phyloP scores from a whole-genome alignment of 2,329 filamentous ascomycete genomes.

The Dothistroma pini region DNA sequence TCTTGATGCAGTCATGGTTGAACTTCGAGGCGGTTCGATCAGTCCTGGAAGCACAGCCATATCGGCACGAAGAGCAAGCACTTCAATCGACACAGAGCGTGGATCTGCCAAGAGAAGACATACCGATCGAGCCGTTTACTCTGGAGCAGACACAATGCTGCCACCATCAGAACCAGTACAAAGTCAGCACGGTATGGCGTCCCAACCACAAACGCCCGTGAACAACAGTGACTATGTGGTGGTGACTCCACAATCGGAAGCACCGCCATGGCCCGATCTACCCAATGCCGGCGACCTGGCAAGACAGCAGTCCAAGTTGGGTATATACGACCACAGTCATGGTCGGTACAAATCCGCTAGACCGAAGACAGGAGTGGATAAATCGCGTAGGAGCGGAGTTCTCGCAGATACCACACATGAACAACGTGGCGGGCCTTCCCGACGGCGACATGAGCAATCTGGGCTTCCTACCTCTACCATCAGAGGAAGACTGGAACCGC shows the following conservation, averaged over 20 bases:
- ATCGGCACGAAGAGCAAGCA: constrained; percentile 21
- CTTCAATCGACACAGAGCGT: constrained; percentile 16
- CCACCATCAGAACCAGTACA: constrained; percentile 8
- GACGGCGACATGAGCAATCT: constrained; percentile 12
- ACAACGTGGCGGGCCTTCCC: constrained; percentile 13
- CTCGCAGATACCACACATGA: constrained; percentile 11
- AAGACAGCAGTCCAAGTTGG: background rate
- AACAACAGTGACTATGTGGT: constrained; percentile 15
- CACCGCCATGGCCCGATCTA: constrained; percentile 8
- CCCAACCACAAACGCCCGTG: constrained; percentile 6
- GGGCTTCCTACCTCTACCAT: constrained; percentile 20
- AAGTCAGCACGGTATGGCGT: background rate
- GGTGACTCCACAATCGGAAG: constrained; percentile 18
- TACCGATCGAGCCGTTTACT: constrained; percentile 5
- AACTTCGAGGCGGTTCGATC: constrained; percentile 25
- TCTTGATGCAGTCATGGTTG: constrained; percentile 25
- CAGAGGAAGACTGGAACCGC: constrained; percentile 20
- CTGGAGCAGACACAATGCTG: constrained; percentile 14
- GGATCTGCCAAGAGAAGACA: constrained; percentile 21
- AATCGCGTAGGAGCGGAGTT: constrained; percentile 12
- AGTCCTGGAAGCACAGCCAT: constrained; percentile 17
- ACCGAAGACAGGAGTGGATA: constrained; percentile 17
- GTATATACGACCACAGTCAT: background rate
- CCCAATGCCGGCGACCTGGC: background rate
- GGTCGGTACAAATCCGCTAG: background rate